These are phyloP conservation scores for Citrus unshiu DNA, from an alignment of 345 rosid genomes.

Conservation along the genomic window DNA sequence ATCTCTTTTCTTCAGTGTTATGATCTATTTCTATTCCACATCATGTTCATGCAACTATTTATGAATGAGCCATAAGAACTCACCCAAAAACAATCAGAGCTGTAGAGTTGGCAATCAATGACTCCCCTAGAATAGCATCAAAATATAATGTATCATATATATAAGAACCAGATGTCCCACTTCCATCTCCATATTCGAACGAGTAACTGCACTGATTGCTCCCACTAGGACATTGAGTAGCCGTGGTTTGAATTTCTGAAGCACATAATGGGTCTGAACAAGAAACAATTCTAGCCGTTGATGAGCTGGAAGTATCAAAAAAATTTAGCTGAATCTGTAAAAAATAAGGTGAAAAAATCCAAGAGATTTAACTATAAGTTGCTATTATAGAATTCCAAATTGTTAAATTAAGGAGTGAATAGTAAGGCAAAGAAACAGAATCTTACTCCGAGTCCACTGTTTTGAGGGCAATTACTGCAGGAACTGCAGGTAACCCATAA, in stretches of 20 bases:
- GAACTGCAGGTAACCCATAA: slow-evolving; percentile 88
- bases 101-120: slow-evolving; percentile 70
- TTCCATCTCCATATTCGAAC: slow-evolving; percentile 89
- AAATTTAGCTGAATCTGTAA: slow-evolving; percentile 72
- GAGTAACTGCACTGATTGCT: slow-evolving; percentile 77
- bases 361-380: slow-evolving; percentile 17
- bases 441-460: slow-evolving; percentile 89
- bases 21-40: not conserved
- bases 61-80: slow-evolving; percentile 21
- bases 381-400: slow-evolving; percentile 2
- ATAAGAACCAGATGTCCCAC: slow-evolving; percentile 93
- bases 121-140: slow-evolving; percentile 65
- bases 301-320: slow-evolving; percentile 68
- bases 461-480: slow-evolving; percentile 74
- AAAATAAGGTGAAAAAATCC: slow-evolving; percentile 5
- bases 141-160: slow-evolving; percentile 65
- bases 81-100: slow-evolving; percentile 85
- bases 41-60: not conserved
- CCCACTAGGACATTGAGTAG: slow-evolving; percentile 59
- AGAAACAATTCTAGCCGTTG: slow-evolving; percentile 56
- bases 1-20: not conserved
- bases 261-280: slow-evolving; percentile 53
- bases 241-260: slow-evolving; percentile 54
- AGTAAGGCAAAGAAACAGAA: slow-evolving; percentile 18
- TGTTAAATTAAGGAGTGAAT: not conserved